A percentile compares a stretch with the other conserved stretches of the same genome.
phyloP scores from a whole-genome alignment of 2,329 filamentous ascomycete species.

The Colletotrichum orchidophilum region DNA sequence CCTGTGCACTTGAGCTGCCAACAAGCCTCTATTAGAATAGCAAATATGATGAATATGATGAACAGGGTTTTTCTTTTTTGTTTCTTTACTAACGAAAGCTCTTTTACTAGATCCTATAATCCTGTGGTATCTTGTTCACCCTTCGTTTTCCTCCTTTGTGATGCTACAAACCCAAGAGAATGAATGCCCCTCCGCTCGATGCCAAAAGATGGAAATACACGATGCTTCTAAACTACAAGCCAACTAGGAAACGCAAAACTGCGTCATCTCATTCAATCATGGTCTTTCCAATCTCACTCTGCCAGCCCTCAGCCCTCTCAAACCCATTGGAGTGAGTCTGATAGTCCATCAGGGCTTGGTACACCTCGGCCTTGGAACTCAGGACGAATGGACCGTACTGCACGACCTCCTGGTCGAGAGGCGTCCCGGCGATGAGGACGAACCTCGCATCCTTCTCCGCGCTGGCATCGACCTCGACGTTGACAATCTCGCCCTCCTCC shows the following conservation, averaged over 20 bases:
- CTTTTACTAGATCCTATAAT: background rate
- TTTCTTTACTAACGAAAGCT: background rate
- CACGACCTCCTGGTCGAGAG: slow-evolving; percentile 81
- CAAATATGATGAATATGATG: too few relatives aligned
- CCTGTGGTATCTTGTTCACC: background rate
- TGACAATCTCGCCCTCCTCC: slow-evolving; percentile 78
- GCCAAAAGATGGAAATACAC: background rate
- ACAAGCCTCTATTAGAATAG: too few relatives aligned
- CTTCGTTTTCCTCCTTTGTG: background rate
- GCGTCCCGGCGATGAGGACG: slow-evolving; percentile 81
- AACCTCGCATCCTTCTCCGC: slow-evolving; percentile 68
- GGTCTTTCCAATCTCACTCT: slow-evolving; percentile 85
- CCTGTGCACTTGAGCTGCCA: background rate
- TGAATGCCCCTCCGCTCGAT: background rate
- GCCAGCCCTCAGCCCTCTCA: slow-evolving; percentile 81
- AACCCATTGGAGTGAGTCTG: slow-evolving; percentile 80
- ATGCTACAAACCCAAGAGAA: background rate
- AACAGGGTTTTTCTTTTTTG: background rate
- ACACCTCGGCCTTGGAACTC: slow-evolving; percentile 75
- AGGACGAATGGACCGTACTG: slow-evolving; percentile 91
- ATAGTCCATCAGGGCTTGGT: slow-evolving; percentile 80
- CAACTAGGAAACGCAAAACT: background rate
- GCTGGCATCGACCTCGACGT: slow-evolving; percentile 73
- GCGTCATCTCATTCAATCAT: slow-evolving; percentile 59
- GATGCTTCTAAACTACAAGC: background rate